Base-by-base conservation (phyloP, 345 rosid genomes). In the Moricandia moricandioides region DNA sequence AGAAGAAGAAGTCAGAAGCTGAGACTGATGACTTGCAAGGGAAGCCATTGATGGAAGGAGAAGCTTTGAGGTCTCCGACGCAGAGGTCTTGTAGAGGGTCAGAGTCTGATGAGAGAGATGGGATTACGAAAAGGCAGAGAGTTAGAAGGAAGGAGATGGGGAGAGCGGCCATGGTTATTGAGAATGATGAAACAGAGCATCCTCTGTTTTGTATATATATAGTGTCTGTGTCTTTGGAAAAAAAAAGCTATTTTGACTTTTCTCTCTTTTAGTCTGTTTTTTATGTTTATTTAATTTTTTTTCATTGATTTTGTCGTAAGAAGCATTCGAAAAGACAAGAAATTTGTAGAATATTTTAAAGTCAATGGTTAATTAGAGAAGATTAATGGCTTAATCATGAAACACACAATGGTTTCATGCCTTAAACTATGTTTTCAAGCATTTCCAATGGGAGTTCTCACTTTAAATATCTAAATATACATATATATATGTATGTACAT, bases 1-100 rank as follows among this genome's bases (percentile, higher is more conserved):
- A 84, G 16, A 77, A 88, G 91, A 91, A 93, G 76, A 93, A 88
- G 62, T 87, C 96, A 21, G 75, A 81, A 8, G 88, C 82, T 1
- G 85, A 80, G 39, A 85, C 90, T 4, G 72, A 16, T 0, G 86
- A 77, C 65, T 89, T 88, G 89, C 96, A 91, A 1, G 94, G 90
- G 75, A 93, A 84, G 70, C 96, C 94, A 57, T 86, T 89, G 7
- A 91, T 45, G 0, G 88, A 80, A 7, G 75, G 7, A 18, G 88
- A 8, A 13, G 84, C 75, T 9, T 70, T 78, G 35, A 84, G 27
- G 59, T 89, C 81, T 11, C 83, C 92, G 0, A 89, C 86, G 70
- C 97, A 88, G 43, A 91, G 87, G 81, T 89, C 97, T 79, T 93
- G 92, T 27, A 91, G 76, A 6, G 82, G 84, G 49, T 86, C 89